Percentiles rank a stretch among this genome's conserved stretches.
Evolutionary conservation across 2,329 filamentous ascomycete genomes (phyloP).

Genomic region (Fusarium anthophilum): DNA sequence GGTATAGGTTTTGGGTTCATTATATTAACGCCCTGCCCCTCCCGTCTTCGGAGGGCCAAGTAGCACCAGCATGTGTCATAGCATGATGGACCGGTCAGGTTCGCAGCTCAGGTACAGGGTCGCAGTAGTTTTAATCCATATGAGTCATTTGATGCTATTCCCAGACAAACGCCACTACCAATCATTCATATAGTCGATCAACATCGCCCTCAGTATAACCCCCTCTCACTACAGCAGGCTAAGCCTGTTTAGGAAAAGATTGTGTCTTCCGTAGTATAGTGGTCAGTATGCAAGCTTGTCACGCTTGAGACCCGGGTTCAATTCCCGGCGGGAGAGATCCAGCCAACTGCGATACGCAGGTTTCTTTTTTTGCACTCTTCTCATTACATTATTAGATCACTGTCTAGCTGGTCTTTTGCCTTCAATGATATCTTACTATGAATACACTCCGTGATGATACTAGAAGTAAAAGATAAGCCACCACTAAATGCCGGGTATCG

Average conservation of each 20-base stretch:
- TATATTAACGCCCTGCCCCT: neutral
- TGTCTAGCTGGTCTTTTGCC: neutral
- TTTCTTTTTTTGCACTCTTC: neutral
- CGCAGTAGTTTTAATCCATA: neutral
- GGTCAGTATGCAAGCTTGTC: slow-evolving; percentile 40
- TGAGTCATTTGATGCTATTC: no score
- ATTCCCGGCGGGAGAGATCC: slow-evolving; percentile 40
- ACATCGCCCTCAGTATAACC: fast-evolving
- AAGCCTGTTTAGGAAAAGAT: neutral
- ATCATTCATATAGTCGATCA: neutral
- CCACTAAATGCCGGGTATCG: slow-evolving; percentile 47
- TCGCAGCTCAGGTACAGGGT: neutral
- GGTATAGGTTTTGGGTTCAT: neutral
- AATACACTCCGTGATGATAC: slow-evolving; percentile 20
- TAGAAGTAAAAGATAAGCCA: slow-evolving; percentile 12
- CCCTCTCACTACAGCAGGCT: neutral
- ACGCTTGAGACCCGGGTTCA: slow-evolving; percentile 40
- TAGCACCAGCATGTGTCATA: neutral
- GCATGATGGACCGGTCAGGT: neutral
- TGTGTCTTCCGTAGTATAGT: slow-evolving; percentile 36
- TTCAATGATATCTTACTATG: slow-evolving; percentile 4
- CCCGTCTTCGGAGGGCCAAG: neutral
- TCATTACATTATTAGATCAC: neutral
- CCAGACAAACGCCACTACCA: no score
- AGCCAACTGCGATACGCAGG: slow-evolving; percentile 24